phyloP scores from a whole-genome alignment of 148 eudicot species.

The Silene latifolia region DNA sequence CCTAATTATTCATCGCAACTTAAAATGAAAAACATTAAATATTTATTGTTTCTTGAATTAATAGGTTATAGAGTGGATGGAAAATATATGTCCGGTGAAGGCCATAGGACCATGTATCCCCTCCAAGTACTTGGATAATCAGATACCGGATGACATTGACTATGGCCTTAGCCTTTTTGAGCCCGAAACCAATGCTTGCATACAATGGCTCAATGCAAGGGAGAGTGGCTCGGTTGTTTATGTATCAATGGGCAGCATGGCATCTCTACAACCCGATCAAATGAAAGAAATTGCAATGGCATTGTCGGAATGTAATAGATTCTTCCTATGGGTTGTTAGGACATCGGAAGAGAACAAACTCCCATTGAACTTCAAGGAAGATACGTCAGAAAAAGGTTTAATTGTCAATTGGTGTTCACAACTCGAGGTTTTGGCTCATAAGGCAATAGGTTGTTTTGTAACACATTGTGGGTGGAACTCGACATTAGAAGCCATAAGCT shows the following conservation, averaged over 20 bases:
- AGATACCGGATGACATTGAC: slow-evolving; percentile 21
- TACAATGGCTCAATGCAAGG: slow-evolving; percentile 30
- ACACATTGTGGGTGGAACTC: slow-evolving; percentile 38
- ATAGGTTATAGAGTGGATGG: slow-evolving; percentile 43
- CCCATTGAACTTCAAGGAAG: slow-evolving; percentile 17
- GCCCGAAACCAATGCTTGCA: slow-evolving; percentile 15
- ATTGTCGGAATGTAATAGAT: slow-evolving; percentile 5
- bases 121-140: slow-evolving; percentile 25
- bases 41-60: neutral
- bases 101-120: slow-evolving; percentile 33
- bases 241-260: slow-evolving; percentile 38
- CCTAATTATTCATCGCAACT: neutral
- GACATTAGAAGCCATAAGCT: slow-evolving; percentile 24
- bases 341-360: slow-evolving; percentile 21
- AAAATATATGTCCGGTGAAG: slow-evolving; percentile 31
- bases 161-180: slow-evolving; percentile 31
- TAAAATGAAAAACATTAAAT: too few relatives aligned
- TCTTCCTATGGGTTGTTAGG: slow-evolving; percentile 33
- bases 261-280: slow-evolving; percentile 20
- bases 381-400: slow-evolving; percentile 13
- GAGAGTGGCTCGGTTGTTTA: slow-evolving; percentile 27
- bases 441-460: slow-evolving; percentile 29
- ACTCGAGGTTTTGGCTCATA: slow-evolving; percentile 35
- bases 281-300: slow-evolving; percentile 24
- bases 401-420: slow-evolving; percentile 31